Conservation (phyloP, 1,284 basidiomycete species). For the Hymenochaete sp. region DNA sequence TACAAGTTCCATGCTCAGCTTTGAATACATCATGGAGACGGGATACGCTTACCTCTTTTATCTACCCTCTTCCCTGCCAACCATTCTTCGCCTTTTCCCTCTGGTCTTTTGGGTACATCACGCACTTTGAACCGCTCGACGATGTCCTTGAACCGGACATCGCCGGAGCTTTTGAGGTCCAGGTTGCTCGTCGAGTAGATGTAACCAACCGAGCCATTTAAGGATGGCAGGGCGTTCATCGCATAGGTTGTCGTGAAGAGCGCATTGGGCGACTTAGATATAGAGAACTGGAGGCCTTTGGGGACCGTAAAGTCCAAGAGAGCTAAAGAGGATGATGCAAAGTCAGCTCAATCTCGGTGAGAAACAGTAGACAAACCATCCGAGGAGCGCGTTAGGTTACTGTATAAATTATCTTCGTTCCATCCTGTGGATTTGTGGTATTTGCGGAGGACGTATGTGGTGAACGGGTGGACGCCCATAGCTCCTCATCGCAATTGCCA, state of each 20-base stretch:
- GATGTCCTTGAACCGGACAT: slow-evolving; percentile 82
- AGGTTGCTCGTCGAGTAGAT: slow-evolving; percentile 84
- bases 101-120: slow-evolving; percentile 67
- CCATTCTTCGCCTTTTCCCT: slow-evolving; percentile 71
- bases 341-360: slow-evolving; percentile 22
- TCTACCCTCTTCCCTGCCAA: slow-evolving; percentile 69
- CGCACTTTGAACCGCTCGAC: slow-evolving; percentile 79
- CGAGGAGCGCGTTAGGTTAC: slow-evolving; percentile 83
- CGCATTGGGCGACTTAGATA: slow-evolving; percentile 85
- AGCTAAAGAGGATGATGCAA: slow-evolving; percentile 38
- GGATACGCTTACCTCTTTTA: slow-evolving; percentile 52
- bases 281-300: slow-evolving; percentile 66
- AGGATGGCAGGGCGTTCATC: slow-evolving; percentile 83
- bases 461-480: slow-evolving; percentile 67
- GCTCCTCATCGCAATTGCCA: too few relatives aligned
- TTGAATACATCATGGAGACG: slow-evolving; percentile 17
- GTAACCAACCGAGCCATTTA: slow-evolving; percentile 90
- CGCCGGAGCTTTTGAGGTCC: slow-evolving; percentile 59
- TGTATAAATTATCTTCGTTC: slow-evolving; percentile 94
- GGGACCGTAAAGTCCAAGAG: slow-evolving; percentile 82
- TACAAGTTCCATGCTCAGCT: slow-evolving; percentile 19
- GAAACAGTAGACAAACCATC: slow-evolving; percentile 47
- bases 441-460: slow-evolving; percentile 78
- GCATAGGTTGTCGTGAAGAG: slow-evolving; percentile 88
- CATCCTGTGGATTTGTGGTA: slow-evolving; percentile 90